Evolutionary conservation across 306 rosid species (phyloP).

Genomic region (Acacia crassicarpa): DNA sequence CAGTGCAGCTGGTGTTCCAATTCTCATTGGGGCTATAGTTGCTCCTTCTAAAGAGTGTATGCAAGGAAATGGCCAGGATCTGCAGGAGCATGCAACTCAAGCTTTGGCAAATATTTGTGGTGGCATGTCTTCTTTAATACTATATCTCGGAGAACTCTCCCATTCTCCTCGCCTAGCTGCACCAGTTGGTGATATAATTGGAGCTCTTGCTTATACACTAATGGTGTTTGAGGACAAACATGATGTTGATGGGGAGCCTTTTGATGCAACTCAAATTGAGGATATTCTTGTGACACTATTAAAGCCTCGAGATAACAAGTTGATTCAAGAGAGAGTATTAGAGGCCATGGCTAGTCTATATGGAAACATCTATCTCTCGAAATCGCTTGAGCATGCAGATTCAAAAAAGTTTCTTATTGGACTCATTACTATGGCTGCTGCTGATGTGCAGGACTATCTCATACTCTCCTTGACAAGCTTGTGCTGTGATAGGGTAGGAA

Average conservation of each 20-base stretch:
- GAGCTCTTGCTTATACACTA: constrained; percentile 91
- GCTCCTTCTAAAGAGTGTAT: constrained; percentile 97
- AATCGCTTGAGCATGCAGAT: constrained; percentile 70
- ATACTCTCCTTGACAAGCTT: constrained; percentile 76
- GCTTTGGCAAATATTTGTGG: constrained; percentile 92
- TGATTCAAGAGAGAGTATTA: constrained; percentile 88
- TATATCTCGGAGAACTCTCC: constrained; percentile 92
- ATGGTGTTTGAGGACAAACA: constrained; percentile 73
- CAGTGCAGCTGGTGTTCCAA: constrained; percentile 66
- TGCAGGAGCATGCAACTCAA: constrained; percentile 80
- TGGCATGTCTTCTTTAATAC: constrained; percentile 83
- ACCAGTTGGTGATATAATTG: constrained; percentile 90
- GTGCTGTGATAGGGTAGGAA: constrained; percentile 71
- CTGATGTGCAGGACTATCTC: constrained; percentile 79
- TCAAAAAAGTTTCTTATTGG: constrained; percentile 87
- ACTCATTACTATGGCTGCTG: constrained; percentile 80
- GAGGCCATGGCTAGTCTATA: constrained; percentile 98
- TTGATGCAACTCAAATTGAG: constrained; percentile 72
- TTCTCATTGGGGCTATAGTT: constrained; percentile 91
- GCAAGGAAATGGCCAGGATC: constrained; percentile 79
- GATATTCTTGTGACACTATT: constrained; percentile 76
- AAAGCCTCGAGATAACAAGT: constrained; percentile 74
- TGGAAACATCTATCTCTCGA: constrained; percentile 77
- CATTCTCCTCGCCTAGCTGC: constrained; percentile 70
- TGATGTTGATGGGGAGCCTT: constrained; percentile 49